Percentiles rank a stretch among this genome's conserved stretches.
Conservation (phyloP, 495 filamentous ascomycete species). For the Pseudevernia furfuracea region DNA sequence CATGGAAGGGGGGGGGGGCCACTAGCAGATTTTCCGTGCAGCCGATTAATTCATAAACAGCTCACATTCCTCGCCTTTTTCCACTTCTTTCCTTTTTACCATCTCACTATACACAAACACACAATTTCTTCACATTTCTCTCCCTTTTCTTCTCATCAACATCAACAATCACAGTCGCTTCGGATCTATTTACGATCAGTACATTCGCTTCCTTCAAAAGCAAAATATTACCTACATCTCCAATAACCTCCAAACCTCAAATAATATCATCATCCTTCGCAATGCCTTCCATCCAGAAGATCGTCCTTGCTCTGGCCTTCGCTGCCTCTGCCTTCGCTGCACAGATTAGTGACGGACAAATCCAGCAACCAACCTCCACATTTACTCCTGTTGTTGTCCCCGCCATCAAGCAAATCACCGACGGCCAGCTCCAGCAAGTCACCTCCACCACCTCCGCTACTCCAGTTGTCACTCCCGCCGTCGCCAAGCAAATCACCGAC, state of each 20-base stretch:
- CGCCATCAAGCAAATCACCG: conserved; percentile 17
- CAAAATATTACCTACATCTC: background rate
- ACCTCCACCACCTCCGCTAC: conserved; percentile 21
- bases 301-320: conserved; percentile 25
- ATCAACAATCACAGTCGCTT: conserved; percentile 26
- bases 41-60: conserved; percentile 25
- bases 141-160: conserved; percentile 1
- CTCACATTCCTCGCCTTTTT: conserved; percentile 16
- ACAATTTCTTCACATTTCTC: conserved; percentile 13
- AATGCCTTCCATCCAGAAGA: conserved; percentile 25
- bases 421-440: conserved; percentile 6
- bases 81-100: conserved; percentile 6
- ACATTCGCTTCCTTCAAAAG: conserved; percentile 25
- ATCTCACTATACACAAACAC: conserved; percentile 11
- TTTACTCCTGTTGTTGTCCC: conserved; percentile 20
- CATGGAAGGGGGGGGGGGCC: background rate
- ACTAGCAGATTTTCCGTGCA: conserved; percentile 20
- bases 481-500: conserved; percentile 27
- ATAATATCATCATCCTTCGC: conserved; percentile 15
- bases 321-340: conserved; percentile 18
- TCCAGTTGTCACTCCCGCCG: conserved; percentile 12
- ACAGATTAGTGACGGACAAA: conserved; percentile 43
- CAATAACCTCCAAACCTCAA: conserved; percentile 9
- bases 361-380: conserved; percentile 37
- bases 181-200: conserved; percentile 20